Evolutionary conservation across 768 basidiomycete species (phyloP), one percentile per base, ranked within the genome.

Genomic region (Cyclocybe cylindracea): DNA sequence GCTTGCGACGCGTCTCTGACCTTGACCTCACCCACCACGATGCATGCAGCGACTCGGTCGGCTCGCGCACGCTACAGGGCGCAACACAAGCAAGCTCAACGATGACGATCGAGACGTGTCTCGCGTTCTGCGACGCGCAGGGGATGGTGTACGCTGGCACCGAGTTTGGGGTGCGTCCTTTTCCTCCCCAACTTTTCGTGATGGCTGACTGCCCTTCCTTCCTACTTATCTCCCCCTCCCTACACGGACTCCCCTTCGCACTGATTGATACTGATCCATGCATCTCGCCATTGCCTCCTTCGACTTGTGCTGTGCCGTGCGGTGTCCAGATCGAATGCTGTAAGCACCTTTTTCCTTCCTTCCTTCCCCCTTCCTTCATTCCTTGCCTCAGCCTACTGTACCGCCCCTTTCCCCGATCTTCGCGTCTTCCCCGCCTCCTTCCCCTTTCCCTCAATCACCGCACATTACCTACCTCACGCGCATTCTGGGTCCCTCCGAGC

Each of bases 141-240:
- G 57, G 66, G 7, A 88, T 74, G 62, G 67, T 85, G 51, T 89
- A 80, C 57, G 87, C 89, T 13, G 90, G 90, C 10, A 76, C 83
- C 13, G 89, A 91, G 67, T 90, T 76, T 42, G 64, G 64, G 29
- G 69, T 68, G 51, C 56, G 67, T 65, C 13, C 13, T 47, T 18
- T 33, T 14, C 47, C 2, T 33, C 13, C 44, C 36, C 35, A 35
- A 24, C 40, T 29, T 44, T 14, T 33, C 34, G 10, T 36, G 9
- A 45, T 35, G 42, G 31, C 45, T 34, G 7, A 36, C 35, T 32
- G 24, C 9, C 13, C 44, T 44, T 40, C 19, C 44, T 24, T 34
- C 11, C 38, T 40, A 35, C 4, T 41, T 44, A 51, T 44, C 50
- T 44, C 50, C 50, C 19, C 41, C 10, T 10, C 33, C 16, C 29